Percentiles rank a stretch among this genome's conserved stretches.
Conservation (phyloP, 2,329 filamentous ascomycete species). For the Nemania sp. region DNA sequence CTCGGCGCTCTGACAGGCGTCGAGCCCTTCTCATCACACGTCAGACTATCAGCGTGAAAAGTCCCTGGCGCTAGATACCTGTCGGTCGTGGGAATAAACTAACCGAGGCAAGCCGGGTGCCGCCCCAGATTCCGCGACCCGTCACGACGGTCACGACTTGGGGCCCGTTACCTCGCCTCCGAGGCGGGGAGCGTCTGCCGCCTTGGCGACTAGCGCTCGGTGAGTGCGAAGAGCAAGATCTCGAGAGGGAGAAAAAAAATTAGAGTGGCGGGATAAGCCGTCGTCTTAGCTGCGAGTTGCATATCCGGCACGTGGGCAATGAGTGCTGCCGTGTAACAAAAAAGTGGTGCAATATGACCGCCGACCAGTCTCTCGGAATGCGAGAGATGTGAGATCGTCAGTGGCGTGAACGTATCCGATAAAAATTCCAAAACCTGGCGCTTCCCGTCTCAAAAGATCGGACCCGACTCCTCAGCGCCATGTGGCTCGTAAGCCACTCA, state of each 20-base stretch:
- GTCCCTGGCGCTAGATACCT: neutral
- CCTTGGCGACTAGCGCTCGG: constrained; percentile 11
- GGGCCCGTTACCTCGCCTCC: neutral
- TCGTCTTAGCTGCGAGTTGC: constrained; percentile 7
- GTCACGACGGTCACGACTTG: neutral
- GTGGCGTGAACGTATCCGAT: constrained; percentile 21
- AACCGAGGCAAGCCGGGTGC: neutral
- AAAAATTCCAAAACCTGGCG: neutral
- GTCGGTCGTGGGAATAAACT: neutral
- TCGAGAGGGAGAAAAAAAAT: neutral
- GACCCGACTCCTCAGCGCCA: neutral
- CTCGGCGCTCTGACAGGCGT: constrained; percentile 18
- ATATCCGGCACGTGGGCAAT: constrained; percentile 25
- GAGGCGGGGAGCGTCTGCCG: constrained; percentile 4
- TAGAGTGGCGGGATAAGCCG: constrained; percentile 23
- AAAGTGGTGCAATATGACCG: neutral
- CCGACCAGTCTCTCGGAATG: constrained; percentile 7
- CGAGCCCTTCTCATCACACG: constrained; percentile 1
- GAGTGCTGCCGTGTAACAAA: constrained; percentile 22
- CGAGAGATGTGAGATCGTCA: neutral
- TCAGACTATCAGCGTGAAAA: neutral
- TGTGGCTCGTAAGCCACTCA: constrained; percentile 18
- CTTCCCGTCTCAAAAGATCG: neutral
- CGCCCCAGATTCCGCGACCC: constrained; percentile 8
- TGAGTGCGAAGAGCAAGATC: constrained; percentile 5